Evolutionary conservation across 2,329 filamentous ascomycete species (phyloP), one percentile per base, ranked within the genome.

Genomic region (Aspergillus amoenus): DNA sequence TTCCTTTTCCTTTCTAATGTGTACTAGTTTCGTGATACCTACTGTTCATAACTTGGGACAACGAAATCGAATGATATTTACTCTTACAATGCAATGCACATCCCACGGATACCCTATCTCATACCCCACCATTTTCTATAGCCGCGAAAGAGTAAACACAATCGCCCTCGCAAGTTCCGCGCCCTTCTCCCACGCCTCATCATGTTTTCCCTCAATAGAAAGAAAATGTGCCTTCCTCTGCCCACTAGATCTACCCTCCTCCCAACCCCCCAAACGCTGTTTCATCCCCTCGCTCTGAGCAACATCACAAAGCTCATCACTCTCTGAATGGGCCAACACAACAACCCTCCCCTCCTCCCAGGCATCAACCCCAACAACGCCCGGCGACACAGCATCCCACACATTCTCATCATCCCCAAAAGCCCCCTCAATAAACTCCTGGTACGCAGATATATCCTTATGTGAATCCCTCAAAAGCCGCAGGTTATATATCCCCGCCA

Each of bases 191-290:
- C 77, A 79, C 8, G 75, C 68, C 17, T 77, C 74, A 60, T 79
- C 70, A 67, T 79, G 77, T 18, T 62, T 57, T 11, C 74, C 76
- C 27, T 66, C 61, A 30, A 79, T 63, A 3, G 68, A 37, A 2
- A 80, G 71, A 68, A 65, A 47, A 15, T 78, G 68, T 59, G 78
- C 70, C 50, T 67, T 76, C 73, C 73, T 70, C 72, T 69, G 68
- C 1, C 58, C 53, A 15, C 58, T 41, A 18, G 52, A 51, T 15
- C 56, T 46, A 3, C 9, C 22, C 30, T 43, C 42, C 48, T 82
- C 71, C 80, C 80, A 76, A 68, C 76, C 66, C 72, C 80, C 69
- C 77, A 83, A 70, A 70, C 78, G 70, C 70, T 81, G 61, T 78
- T 80, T 66, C 81, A 84, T 78, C 2, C 48, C 65, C 43, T 73